Evolutionary conservation across 2,329 filamentous ascomycete species (phyloP), one percentile per base, ranked within the genome.

Genomic region (Orbilia brochopaga): DNA sequence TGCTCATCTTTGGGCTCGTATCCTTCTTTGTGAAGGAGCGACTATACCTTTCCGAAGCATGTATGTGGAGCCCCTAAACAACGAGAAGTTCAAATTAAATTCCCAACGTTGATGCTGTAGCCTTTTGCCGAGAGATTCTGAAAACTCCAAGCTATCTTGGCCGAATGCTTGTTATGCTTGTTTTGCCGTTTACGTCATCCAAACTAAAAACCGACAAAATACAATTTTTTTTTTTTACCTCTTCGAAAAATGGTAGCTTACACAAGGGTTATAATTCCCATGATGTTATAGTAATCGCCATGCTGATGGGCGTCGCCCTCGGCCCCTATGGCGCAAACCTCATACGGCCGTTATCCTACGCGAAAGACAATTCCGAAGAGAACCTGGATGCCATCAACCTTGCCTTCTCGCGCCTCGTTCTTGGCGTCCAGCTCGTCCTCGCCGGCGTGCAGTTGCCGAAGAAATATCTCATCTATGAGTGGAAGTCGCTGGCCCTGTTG

Each of bases 21-120:
- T 96, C 91, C 0, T 96, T 92, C 78, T 84, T 96, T 17, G 84
- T 90, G 78, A 96, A 97, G 78, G 92, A 96, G 81, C 89, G 87
- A 66, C 93, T 90, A 78, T 96, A 96, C 78, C 84, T 97, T 0
- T 96, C 91, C 0, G 92, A 97, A 84, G 90, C 92, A 59, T 40
- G 66, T 82, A 70, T 8, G 91, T 93, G 82, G 24, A 21, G 79
- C 89, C 21, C 15, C 13, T 27, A n/a, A n/a, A n/a, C n/a, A n/a
- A n/a, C n/a, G n/a, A n/a, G n/a, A n/a, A n/a, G 15, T 19, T 35
- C 1, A 17, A 8, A 0, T 21, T n/a, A 37, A 32, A 24, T 46
- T 50, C 40, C 37, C 27, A 11, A 10, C 52, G 32, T 55, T 46
- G 23, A 27, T 27, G 54, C 21, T n/a, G 19, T 10, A 11, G 23